These are phyloP conservation scores for Achaetomiella virescens DNA, from an alignment of 495 filamentous ascomycete species.

Conservation along the genomic window DNA sequence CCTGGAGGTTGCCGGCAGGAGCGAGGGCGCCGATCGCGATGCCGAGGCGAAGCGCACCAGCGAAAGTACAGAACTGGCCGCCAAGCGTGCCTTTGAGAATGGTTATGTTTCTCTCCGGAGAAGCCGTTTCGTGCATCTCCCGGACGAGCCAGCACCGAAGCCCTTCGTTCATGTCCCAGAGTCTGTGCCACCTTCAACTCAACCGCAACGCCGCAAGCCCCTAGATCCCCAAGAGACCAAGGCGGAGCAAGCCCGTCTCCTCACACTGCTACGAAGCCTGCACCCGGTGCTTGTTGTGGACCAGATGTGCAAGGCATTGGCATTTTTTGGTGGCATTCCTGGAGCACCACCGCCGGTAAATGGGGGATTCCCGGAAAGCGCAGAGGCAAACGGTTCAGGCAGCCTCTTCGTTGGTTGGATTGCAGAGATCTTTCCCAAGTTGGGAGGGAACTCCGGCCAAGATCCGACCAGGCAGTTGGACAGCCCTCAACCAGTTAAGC, in stretches of 20 bases:
- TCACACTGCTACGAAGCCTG: constrained; percentile 47
- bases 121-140: constrained; percentile 35
- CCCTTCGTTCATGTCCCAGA: constrained; percentile 17
- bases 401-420: constrained; percentile 54
- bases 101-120: constrained; percentile 46
- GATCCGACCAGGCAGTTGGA: constrained; percentile 23
- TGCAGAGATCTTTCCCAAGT: constrained; percentile 50
- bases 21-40: constrained; percentile 41
- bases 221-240: constrained; percentile 46
- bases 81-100: constrained; percentile 45
- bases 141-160: constrained; percentile 21
- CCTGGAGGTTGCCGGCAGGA: constrained; percentile 43
- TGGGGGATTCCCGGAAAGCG: constrained; percentile 48
- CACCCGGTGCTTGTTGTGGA: constrained; percentile 49
- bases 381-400: constrained; percentile 47
- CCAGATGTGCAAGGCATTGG: constrained; percentile 52
- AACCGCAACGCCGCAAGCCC: constrained; percentile 19
- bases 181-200: background rate
- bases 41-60: constrained; percentile 51
- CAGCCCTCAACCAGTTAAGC: constrained; percentile 23
- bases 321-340: constrained; percentile 53
- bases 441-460: constrained; percentile 25
- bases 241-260: constrained; percentile 47
- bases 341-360: constrained; percentile 47
- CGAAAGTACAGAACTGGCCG: constrained; percentile 48